These are phyloP conservation scores for Rhodotorula mucilaginosa DNA, from an alignment of 1,284 basidiomycete genomes.

Conservation along the genomic window DNA sequence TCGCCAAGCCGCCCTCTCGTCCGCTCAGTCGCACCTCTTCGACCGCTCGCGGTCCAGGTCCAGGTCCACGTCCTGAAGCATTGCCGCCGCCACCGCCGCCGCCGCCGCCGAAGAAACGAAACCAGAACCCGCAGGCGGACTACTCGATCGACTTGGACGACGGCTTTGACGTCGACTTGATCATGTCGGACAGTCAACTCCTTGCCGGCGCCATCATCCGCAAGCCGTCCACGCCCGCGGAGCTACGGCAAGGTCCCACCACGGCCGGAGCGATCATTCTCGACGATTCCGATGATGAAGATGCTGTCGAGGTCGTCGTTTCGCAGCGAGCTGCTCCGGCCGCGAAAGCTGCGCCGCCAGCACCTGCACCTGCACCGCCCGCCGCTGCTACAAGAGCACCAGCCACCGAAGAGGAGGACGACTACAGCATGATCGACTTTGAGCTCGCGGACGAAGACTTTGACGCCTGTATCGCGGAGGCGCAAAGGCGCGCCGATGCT, in stretches of 20 bases:
- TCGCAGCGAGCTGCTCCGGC: not conserved
- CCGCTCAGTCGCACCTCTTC: not conserved
- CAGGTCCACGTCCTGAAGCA: no score
- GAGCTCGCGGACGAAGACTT: conserved; percentile 16
- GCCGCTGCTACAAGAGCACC: not conserved
- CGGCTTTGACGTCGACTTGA: conserved; percentile 19
- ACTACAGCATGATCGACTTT: conserved; percentile 24
- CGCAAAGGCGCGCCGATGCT: not conserved
- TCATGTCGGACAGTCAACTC: conserved; percentile 29
- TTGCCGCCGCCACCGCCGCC: not conserved
- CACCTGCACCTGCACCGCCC: not conserved
- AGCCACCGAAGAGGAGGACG: conserved; percentile 3
- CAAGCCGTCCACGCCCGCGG: not conserved
- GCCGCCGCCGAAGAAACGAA: not conserved
- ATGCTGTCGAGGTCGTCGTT: not conserved
- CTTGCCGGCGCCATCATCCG: conserved; percentile 25
- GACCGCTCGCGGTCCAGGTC: no score
- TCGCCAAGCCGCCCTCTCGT: not conserved
- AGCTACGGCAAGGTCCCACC: not conserved
- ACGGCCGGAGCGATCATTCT: conserved; percentile 1
- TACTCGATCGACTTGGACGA: conserved; percentile 17
- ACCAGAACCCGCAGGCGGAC: not conserved
- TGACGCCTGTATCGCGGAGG: conserved; percentile 15
- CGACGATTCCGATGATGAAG: conserved; percentile 26
- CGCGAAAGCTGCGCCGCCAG: not conserved